phyloP scores from a whole-genome alignment of 2,329 filamentous ascomycete species.

The Cytospora chrysosperma region DNA sequence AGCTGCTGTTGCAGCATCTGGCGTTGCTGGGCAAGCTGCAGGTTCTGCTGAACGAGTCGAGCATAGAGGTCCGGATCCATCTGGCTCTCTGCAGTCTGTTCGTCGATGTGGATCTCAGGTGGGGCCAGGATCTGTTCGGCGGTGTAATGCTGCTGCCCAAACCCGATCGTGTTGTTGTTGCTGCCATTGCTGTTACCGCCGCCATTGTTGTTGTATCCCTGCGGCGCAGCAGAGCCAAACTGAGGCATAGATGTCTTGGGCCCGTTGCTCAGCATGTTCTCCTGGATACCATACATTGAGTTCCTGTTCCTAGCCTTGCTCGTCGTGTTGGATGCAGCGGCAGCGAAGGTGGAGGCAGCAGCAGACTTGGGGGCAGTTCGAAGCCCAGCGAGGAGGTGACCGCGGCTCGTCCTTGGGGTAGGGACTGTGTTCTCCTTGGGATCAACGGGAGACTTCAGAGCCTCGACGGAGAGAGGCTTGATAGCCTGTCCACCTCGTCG shows the following conservation, averaged over 20 bases:
- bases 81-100: slow-evolving; percentile 61
- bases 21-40: slow-evolving; percentile 92
- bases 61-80: slow-evolving; percentile 87
- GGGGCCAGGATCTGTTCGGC: slow-evolving; percentile 88
- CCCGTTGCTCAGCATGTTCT: slow-evolving; percentile 43
- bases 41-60: slow-evolving; percentile 85
- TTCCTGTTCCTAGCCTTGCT: slow-evolving; percentile 44
- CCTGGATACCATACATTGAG: slow-evolving; percentile 44
- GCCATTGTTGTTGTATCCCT: slow-evolving; percentile 33
- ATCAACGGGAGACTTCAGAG: slow-evolving; percentile 63
- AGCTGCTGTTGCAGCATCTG: slow-evolving; percentile 94
- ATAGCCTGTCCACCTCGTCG: slow-evolving; percentile 80
- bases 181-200: slow-evolving; percentile 30
- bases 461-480: slow-evolving; percentile 82
- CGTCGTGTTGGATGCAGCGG: slow-evolving; percentile 42
- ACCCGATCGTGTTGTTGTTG: slow-evolving; percentile 18
- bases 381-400: slow-evolving; percentile 88
- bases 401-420: slow-evolving; percentile 90
- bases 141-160: slow-evolving; percentile 56
- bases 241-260: slow-evolving; percentile 58
- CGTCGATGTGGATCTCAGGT: slow-evolving; percentile 73
- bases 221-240: slow-evolving; percentile 31
- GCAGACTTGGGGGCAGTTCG: slow-evolving; percentile 90
- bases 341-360: slow-evolving; percentile 64
- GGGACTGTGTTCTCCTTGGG: slow-evolving; percentile 66